Base-by-base conservation (phyloP, 1,139 yeast species). In the Saccharomyces pastorianus region DNA sequence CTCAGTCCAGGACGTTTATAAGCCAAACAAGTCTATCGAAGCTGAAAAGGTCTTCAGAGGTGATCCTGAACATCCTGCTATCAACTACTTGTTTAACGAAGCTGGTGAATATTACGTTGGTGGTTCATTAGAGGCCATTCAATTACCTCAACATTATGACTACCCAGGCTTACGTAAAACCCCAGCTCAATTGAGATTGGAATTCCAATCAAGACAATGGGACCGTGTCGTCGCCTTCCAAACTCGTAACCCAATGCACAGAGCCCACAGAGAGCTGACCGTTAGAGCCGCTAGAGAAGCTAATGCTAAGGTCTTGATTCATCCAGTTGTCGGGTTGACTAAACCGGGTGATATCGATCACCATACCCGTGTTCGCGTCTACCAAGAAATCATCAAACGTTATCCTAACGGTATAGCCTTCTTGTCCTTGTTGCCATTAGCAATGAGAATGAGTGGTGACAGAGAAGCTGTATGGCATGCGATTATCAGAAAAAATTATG, bases 391-490 rank as follows among this genome's bases (percentile, higher is more conserved):
- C 64, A 81, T 91, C 71, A 87, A 90, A 72, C 85, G 93, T 67
- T 91, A 88, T 73, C 98, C 98, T 55, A 86, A 84, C 58, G 96
- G 96, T 55, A 84, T 91, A 80, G 98, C 97, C 11, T 82, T 88
- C 61, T 78, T 91, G 60, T 85, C 97, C 11, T 77, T 91, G 61
- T 78, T 91, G 67, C 98, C 98, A 17, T 78, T 91, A 65, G 98
- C 98, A 51, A 91, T 91, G 98, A 84, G 98, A 79, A 91, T 91
- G 98, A 97, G 95, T 58, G 98, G 98, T 72, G 97, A 93, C 72
- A 84, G 96, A 72, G 98, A 91, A 76, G 98, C 98, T 34, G 86
- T 91, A 53, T 91, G 98, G 98, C 98, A 91, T 71, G 96, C 97
- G 27, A 86, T 91, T 68, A 91, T 91, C 69, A 86, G 98, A 75